Conservation (phyloP, 495 filamentous ascomycete species). For the Penicillium malachiteum region DNA sequence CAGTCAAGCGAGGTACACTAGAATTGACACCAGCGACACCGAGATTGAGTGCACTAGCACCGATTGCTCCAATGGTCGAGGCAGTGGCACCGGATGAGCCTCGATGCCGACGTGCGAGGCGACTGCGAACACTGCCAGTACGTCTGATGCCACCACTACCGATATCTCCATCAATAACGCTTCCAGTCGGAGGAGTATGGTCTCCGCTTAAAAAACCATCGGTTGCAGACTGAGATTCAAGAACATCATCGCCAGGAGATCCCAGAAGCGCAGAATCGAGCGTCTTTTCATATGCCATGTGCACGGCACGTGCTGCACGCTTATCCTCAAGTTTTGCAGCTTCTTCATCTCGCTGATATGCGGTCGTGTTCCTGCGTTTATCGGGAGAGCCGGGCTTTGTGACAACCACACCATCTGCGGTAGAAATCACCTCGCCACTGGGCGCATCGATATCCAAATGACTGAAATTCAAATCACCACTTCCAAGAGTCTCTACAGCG, state of each 20-base stretch:
- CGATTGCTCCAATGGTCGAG: slow-evolving; percentile 68
- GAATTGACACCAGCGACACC: slow-evolving; percentile 57
- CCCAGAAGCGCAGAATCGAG: slow-evolving; percentile 23
- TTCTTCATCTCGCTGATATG: slow-evolving; percentile 50
- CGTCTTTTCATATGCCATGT: slow-evolving; percentile 59
- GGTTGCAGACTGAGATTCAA: slow-evolving; percentile 33
- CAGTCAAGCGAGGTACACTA: slow-evolving; percentile 75
- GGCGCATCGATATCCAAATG: slow-evolving; percentile 59
- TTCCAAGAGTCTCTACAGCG: slow-evolving; percentile 86
- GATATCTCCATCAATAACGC: slow-evolving; percentile 65
- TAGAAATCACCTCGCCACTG: slow-evolving; percentile 37
- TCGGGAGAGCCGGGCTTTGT: slow-evolving; percentile 39
- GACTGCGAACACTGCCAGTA: slow-evolving; percentile 80
- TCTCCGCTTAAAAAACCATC: slow-evolving; percentile 47
- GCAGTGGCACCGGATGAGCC: slow-evolving; percentile 84
- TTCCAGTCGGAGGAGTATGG: slow-evolving; percentile 63
- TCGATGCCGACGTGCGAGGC: slow-evolving; percentile 69
- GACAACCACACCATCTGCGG: slow-evolving; percentile 40
- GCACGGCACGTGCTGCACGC: slow-evolving; percentile 58
- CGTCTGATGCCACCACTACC: slow-evolving; percentile 56
- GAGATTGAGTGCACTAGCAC: slow-evolving; percentile 61
- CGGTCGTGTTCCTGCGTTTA: slow-evolving; percentile 37
- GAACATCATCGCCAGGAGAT: slow-evolving; percentile 29
- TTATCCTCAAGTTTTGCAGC: slow-evolving; percentile 57
- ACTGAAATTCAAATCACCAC: slow-evolving; percentile 82